Evolutionary conservation across 1,284 basidiomycete species (phyloP), one percentile per base, ranked within the genome.

Genomic region (Crucibulum cyathiforme): DNA sequence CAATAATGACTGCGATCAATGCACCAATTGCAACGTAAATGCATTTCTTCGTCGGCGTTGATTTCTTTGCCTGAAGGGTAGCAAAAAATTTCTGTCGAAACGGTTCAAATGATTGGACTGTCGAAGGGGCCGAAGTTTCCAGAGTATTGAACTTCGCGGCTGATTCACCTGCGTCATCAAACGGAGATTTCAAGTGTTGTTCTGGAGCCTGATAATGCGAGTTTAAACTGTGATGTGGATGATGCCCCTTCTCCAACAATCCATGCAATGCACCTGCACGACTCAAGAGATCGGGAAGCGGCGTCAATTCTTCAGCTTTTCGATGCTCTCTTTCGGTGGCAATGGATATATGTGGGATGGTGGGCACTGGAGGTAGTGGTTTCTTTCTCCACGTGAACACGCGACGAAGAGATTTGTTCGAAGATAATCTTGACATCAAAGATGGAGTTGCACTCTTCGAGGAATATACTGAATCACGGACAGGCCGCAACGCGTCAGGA

Each of bases 331-430:
- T 71, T 60, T 84, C 80, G 24, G 71, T 71, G 4, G 76, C 71
- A 47, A 83, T 63, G 17, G 80, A 72, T 38, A 82, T 78, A 58
- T 78, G 71, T 5, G 83, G 79, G 13, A 84, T 77, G 15, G 72
- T 74, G 15, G 86, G 86, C 17, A 88, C 77, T 1, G 84, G 85
- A 7, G 87, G 86, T 19, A 88, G 70, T 6, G 85, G 85, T 67
- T 88, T 87, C 46, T 71, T 80, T 63, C 77, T 73, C 79, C 82
- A 80, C n/a, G 74, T 67, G 37, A 83, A 65, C 31, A 77, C 69
- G 37, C 76, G 77, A 35, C 70, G 74, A 31, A 81, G 56, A 34
- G 80, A 78, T 35, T 71, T 66, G 19, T 75, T 71, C 24, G 74
- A 75, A 8, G 83, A 82, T 57, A 83, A 69, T 19, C 76, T 73